Evolutionary conservation across 768 basidiomycete species (phyloP).

Genomic region (Boletus reticuloceps): DNA sequence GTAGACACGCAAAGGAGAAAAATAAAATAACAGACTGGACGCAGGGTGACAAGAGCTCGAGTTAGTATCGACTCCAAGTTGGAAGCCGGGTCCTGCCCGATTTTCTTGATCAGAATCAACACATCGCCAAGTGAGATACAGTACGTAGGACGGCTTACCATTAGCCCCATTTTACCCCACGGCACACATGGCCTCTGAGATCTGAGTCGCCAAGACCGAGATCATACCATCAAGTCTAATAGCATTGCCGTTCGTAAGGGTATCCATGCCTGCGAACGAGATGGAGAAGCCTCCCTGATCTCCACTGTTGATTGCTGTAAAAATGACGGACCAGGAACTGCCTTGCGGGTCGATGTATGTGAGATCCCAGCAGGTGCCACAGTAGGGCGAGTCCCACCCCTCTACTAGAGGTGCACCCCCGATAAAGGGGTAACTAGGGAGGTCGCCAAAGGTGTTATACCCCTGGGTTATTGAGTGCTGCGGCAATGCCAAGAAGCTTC

Average conservation of each 20-base stretch:
- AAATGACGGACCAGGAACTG: constrained; percentile 37
- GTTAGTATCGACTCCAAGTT: too few relatives aligned
- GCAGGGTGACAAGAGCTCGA: too few relatives aligned
- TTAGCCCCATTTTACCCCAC: not conserved
- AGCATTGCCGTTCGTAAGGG: constrained; percentile 33
- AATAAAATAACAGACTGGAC: too few relatives aligned
- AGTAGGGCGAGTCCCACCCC: constrained; percentile 50
- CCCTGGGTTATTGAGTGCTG: not conserved
- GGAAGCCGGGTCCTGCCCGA: too few relatives aligned
- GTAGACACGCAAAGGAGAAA: too few relatives aligned
- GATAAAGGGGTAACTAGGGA: constrained; percentile 37
- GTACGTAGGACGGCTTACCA: too few relatives aligned
- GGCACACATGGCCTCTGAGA: constrained; percentile 14
- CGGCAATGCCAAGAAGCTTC: not conserved
- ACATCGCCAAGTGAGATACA: too few relatives aligned
- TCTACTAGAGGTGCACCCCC: constrained; percentile 52
- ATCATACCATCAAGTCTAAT: constrained; percentile 25
- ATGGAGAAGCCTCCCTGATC: constrained; percentile 34
- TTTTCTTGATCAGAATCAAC: too few relatives aligned
- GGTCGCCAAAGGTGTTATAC: not conserved
- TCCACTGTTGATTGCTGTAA: constrained; percentile 54
- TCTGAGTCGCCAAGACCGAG: constrained; percentile 18
- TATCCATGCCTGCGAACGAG: constrained; percentile 35
- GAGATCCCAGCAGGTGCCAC: constrained; percentile 61
- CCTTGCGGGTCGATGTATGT: constrained; percentile 38